phyloP scores from a whole-genome alignment of 441 rosid species.

The Euphorbia celastroides region DNA sequence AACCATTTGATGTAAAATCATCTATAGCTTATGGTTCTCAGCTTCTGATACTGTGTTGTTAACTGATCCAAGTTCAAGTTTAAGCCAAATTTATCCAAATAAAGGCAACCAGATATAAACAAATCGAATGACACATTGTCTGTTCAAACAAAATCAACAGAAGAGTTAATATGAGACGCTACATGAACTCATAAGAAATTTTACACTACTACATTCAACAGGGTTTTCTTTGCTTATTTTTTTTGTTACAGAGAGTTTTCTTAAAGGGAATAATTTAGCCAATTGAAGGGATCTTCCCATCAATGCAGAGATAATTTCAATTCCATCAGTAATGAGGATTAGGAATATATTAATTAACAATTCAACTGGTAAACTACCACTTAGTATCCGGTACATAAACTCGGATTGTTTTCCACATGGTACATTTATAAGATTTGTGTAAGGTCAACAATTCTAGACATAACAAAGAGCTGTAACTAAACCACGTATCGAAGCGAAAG shows the following conservation, averaged over 20 bases:
- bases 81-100: neutral
- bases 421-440: neutral
- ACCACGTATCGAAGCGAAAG: neutral
- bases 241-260: too few species aligned
- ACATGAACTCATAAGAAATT: neutral
- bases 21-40: neutral
- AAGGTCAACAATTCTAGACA: neutral
- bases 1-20: neutral
- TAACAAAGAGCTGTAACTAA: neutral
- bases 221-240: too few species aligned
- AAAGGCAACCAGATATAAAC: neutral
- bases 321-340: too few species aligned
- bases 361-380: neutral
- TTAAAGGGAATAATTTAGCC: too few species aligned
- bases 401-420: neutral
- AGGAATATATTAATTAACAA: neutral
- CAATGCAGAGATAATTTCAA: too few species aligned
- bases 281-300: too few species aligned
- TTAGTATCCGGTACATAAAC: neutral
- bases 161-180: too few species aligned
- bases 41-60: neutral
- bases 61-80: neutral
- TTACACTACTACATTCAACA: neutral
- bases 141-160: neutral
- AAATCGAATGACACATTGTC: neutral